Evolutionary conservation across 768 basidiomycete genomes (phyloP), one percentile per base, ranked within the genome.

Genomic region (Lactarius deliciosus): DNA sequence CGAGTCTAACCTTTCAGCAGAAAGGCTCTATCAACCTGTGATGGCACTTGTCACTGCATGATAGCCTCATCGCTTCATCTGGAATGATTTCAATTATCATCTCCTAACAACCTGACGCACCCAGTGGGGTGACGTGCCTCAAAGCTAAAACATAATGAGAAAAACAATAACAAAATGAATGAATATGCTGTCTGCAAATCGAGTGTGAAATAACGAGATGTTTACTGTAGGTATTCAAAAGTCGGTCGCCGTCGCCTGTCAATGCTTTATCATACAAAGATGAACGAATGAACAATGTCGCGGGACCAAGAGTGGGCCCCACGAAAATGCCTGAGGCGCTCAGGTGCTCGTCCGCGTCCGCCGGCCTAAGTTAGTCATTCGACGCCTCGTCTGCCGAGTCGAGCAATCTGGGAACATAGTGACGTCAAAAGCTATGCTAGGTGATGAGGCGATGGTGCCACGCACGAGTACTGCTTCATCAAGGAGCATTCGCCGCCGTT

Each of bases 401-500:
- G 22, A 74, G 72, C 28, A 74, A 59, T 36, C 73, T 74, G 36
- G n/a, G 28, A 40, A 28, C n/a, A n/a, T 53, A 2, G 30, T 60
- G 43, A 54, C 32, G 61, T 53, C 32, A 57, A 57, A 57, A 40
- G 56, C 25, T 18, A 15, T 34, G 10, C 22, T 2, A 25, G 41
- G 20, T 30, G 13, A 10, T 38, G 36, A 18, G 32, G 28, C 30
- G 6, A 11, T n/a, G 18, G 18, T 28, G 20, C 54, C 34, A 72
- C 81, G 40, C 38, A 86, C 86, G 86, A 91, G 74, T 95, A 98
- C 76, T 96, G 94, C 80, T 96, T 96, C 84, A 95, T 90, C 73
- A 99, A 76, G 22, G 90, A 85, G 72, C 96, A 98, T 77, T 99
- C 96, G 3, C 96, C 96, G 3, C 96, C 96, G 60, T 90, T 89